phyloP scores from a whole-genome alignment of 2,329 filamentous ascomycete species.

The Sclerotinia borealis region DNA sequence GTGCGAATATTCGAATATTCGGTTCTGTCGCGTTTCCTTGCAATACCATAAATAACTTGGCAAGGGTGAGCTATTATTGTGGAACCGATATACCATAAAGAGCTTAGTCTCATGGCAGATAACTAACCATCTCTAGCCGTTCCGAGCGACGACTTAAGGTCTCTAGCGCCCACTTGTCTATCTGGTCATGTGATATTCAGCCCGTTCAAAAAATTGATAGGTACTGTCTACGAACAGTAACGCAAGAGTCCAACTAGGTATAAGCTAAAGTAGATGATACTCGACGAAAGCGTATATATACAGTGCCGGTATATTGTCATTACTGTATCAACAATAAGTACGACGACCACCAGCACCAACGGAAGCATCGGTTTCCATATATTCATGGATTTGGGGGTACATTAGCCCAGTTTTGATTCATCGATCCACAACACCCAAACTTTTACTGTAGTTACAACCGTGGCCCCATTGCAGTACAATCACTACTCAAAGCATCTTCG shows the following conservation, averaged over 20 bases:
- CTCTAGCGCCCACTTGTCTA: background rate
- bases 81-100: background rate
- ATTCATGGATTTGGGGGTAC: background rate
- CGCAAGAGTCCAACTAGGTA: no score
- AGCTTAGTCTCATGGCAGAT: background rate
- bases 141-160: background rate
- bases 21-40: conserved; percentile 1
- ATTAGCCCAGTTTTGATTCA: background rate
- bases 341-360: background rate
- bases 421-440: background rate
- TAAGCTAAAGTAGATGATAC: no score
- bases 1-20: background rate
- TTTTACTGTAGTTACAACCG: background rate
- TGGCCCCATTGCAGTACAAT: background rate
- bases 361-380: background rate
- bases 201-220: no score
- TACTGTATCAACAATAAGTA: background rate
- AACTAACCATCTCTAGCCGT: background rate
- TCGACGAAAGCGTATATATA: background rate
- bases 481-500: background rate
- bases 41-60: background rate
- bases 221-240: no score
- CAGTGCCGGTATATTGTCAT: background rate
- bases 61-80: background rate
- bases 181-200: background rate